Base-by-base conservation (phyloP, 352 stramenopile species). In the Blastocystis sp. region DNA sequence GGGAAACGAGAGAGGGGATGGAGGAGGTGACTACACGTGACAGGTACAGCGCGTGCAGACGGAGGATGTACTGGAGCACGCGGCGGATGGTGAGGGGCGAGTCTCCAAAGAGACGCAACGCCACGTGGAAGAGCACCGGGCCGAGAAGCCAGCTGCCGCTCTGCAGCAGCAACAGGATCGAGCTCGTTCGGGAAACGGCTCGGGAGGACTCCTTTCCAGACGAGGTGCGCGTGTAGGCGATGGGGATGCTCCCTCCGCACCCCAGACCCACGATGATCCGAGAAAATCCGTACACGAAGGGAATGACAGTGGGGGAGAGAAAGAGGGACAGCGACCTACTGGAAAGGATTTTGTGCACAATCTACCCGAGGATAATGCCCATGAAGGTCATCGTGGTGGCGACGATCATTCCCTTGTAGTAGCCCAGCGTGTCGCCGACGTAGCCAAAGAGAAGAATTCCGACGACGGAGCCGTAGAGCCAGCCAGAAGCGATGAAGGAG, bases 381-480 rank as follows among this genome's bases (percentile, higher is more conserved):
- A 41, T 14, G 56, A 84, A 84, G 2, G 74, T 67, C 43, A 66
- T 21, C 10, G 56, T 40, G 4, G 74, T 67, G 10, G 74, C 74
- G 7, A 84, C 19, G 43, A 84, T 69, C 74, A 84, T 84, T 43
- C 74, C 74, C 40, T 34, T 62, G 34, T 84, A 84, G 40, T 84
- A 84, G 41, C 74, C 74, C 21, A 84, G 74, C 34, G 48, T 53
- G 48, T 84, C 74, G 9, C 74, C 74, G 41, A 84, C 19, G 56
- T 67, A 84, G 2, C 74, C 74, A 52, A 84, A 84, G 21, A 84
- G 40, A 56, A 84, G 56, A 52, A 84, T 84, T 4, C 74, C 74
- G 61, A 84, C 60, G 45, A 84, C 69, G 2, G 74, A 84, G 17
- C 74, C 74, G 34, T 67, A 84, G 1, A 84, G 52, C 74, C 74